Base-by-base conservation (phyloP, 2,329 filamentous ascomycete species). In the Pleoardoris graminearum region DNA sequence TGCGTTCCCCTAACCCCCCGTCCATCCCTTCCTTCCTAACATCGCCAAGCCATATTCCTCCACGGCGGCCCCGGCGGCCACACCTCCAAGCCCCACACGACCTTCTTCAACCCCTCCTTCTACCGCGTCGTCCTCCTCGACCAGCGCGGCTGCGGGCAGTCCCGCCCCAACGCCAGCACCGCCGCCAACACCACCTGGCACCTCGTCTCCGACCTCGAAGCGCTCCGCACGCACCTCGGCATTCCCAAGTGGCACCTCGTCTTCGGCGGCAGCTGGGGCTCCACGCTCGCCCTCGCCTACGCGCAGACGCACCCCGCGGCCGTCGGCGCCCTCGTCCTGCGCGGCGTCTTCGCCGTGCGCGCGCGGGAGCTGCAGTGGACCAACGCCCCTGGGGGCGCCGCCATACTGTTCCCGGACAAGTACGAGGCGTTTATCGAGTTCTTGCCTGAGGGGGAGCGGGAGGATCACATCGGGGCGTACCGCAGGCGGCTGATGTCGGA, bases 221-320 rank as follows among this genome's bases (percentile, higher is more conserved):
- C 63, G 1, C 62, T 80, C 1, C 72, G 78, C 33, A 54, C 67
- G 14, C 75, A 78, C 47, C 66, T 80, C 6, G 48, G 66, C 0
- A 74, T 80, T 25, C 35, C 60, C 7, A 77, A 77, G 60, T 80
- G 77, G 78, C 66, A 68, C 4, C 33, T 36, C 50, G 50, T 80
- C 3, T 80, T 79, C 53, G 78, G 78, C 33, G 77, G 77, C 1
- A 79, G 77, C 1, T 80, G 78, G 78, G 78, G 78, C 29, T 76
- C 75, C 3, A 77, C 77, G 0, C 68, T 80, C 14, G 64, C 76
- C 0, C 64, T 80, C 0, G 68, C 74, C 21, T 80, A 80, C 58
- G 65, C 78, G 1, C 72, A 80, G 55, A 68, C 69, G 0, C 71
- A 79, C 30, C 73, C 78, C 1, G 63, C 71, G 0, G 59, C 59